Percentiles rank a stretch among this genome's conserved stretches.
These are phyloP conservation scores for Thielaviopsis cerberus DNA, from an alignment of 2,329 filamentous ascomycete genomes.

Conservation along the genomic window DNA sequence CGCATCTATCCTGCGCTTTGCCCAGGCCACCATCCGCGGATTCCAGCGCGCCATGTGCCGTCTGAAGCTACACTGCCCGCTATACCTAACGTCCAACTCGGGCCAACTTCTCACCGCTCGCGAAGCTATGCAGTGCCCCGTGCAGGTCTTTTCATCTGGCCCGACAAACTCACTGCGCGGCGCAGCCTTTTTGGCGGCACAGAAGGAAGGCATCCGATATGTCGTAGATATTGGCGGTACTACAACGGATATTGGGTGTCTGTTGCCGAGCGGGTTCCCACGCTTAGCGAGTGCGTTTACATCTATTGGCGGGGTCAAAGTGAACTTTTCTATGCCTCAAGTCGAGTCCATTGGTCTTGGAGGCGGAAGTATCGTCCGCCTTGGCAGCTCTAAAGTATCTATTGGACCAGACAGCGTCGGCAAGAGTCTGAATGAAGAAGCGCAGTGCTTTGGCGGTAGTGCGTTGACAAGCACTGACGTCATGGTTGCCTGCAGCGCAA, in stretches of 20 bases:
- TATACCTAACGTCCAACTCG: slow-evolving; percentile 33
- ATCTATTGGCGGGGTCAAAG: slow-evolving; percentile 14
- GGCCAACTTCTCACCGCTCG: slow-evolving; percentile 18
- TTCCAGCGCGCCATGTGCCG: slow-evolving; percentile 27
- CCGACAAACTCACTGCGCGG: slow-evolving; percentile 16
- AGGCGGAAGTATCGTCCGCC: slow-evolving; percentile 13
- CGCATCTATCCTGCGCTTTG: slow-evolving; percentile 29
- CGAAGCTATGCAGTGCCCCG: slow-evolving; percentile 15
- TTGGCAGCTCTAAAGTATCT: slow-evolving; percentile 11
- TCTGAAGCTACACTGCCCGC: slow-evolving; percentile 21
- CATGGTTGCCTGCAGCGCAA: slow-evolving; percentile 14
- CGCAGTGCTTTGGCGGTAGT: slow-evolving; percentile 14
- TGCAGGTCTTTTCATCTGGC: slow-evolving; percentile 15
- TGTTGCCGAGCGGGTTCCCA: slow-evolving; percentile 15
- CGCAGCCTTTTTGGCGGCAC: slow-evolving; percentile 13
- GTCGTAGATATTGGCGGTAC: slow-evolving; percentile 16
- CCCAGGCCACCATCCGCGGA: slow-evolving; percentile 25
- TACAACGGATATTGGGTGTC: slow-evolving; percentile 14
- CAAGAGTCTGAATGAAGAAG: slow-evolving; percentile 13
- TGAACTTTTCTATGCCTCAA: slow-evolving; percentile 16
- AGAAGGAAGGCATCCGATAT: slow-evolving; percentile 11
- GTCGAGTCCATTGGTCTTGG: slow-evolving; percentile 15
- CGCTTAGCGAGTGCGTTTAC: slow-evolving; percentile 15
- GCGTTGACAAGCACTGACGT: slow-evolving; percentile 15
- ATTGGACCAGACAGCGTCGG: slow-evolving; percentile 17